These are phyloP conservation scores for Macadamia integrifolia DNA, from an alignment of 164 flowering plant genomes.

Conservation along the genomic window DNA sequence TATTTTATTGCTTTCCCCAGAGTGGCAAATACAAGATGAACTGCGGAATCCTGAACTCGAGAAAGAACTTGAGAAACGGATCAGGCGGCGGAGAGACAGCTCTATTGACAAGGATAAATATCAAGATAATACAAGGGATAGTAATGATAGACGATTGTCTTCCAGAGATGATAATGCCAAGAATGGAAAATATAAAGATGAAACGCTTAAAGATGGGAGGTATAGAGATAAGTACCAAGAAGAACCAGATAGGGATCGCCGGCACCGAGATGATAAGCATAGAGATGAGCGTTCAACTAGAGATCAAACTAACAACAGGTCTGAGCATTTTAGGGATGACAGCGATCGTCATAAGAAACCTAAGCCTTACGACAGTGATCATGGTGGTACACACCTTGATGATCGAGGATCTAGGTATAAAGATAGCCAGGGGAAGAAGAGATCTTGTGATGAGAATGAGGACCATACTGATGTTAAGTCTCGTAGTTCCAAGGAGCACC, in stretches of 20 bases:
- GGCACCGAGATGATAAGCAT: slow-evolving; percentile 39
- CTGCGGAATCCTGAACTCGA: slow-evolving; percentile 45
- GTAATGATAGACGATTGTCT: slow-evolving; percentile 35
- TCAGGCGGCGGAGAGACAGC: slow-evolving; percentile 35
- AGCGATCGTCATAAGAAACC: slow-evolving; percentile 33
- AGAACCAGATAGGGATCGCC: slow-evolving; percentile 28
- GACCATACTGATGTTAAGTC: slow-evolving; percentile 34
- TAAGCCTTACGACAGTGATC: slow-evolving; percentile 29
- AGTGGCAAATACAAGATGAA: slow-evolving; percentile 31
- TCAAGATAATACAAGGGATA: slow-evolving; percentile 37
- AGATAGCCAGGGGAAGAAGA: slow-evolving; percentile 42
- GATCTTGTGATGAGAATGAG: slow-evolving; percentile 36
- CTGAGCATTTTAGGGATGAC: slow-evolving; percentile 49
- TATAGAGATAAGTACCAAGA: slow-evolving; percentile 26
- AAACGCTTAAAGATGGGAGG: slow-evolving; percentile 30
- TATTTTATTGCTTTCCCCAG: slow-evolving; percentile 16
- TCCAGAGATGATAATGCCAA: slow-evolving; percentile 31
- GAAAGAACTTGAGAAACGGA: slow-evolving; percentile 53
- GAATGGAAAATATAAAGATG: slow-evolving; percentile 26
- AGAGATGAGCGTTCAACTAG: slow-evolving; percentile 35
- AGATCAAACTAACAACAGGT: slow-evolving; percentile 35
- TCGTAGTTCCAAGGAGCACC: slow-evolving; percentile 35
- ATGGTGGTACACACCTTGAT: slow-evolving; percentile 39
- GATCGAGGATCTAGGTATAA: slow-evolving; percentile 35
- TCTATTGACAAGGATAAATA: slow-evolving; percentile 41